These are phyloP conservation scores for Inosperma sp. DNA, from an alignment of 768 basidiomycete genomes.

Conservation along the genomic window DNA sequence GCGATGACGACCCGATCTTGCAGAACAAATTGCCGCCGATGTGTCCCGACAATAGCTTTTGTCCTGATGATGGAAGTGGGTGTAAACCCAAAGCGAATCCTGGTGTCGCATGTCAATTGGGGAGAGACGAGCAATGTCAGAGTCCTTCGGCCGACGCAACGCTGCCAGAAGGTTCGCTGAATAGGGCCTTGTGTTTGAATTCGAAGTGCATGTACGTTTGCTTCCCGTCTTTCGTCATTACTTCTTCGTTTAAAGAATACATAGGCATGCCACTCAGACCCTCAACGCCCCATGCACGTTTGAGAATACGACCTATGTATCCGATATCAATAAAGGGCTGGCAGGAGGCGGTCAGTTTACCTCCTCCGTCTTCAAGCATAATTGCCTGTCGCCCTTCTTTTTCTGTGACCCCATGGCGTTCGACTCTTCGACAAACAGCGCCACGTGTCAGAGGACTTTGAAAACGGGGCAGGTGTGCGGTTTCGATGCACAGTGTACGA, in stretches of 20 bases:
- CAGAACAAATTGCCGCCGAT: constrained; percentile 41
- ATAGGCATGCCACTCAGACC: constrained; percentile 53
- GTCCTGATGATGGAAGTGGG: constrained; percentile 61
- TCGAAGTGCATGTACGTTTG: constrained; percentile 51
- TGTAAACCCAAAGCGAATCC: constrained; percentile 41
- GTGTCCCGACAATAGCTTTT: constrained; percentile 52
- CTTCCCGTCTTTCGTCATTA: background rate
- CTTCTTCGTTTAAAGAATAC: background rate
- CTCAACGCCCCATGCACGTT: constrained; percentile 47
- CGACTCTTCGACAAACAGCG: constrained; percentile 9
- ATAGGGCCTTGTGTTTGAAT: constrained; percentile 57
- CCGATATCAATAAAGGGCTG: constrained; percentile 39
- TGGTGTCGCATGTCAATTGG: constrained; percentile 53
- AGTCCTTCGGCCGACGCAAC: constrained; percentile 35
- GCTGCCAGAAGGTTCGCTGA: constrained; percentile 40
- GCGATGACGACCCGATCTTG: constrained; percentile 9
- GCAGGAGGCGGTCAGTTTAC: constrained; percentile 36
- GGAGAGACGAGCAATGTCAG: constrained; percentile 56
- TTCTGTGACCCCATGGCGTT: constrained; percentile 46
- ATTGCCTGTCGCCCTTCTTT: constrained; percentile 49
- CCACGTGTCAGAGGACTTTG: constrained; percentile 44
- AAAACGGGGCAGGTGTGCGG: constrained; percentile 39
- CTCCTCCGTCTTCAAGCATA: constrained; percentile 52
- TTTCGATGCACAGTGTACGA: constrained; percentile 51
- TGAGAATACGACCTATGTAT: constrained; percentile 31